Evolutionary conservation across 768 basidiomycete genomes (phyloP).

Genomic region (Kockovaella imperatae): DNA sequence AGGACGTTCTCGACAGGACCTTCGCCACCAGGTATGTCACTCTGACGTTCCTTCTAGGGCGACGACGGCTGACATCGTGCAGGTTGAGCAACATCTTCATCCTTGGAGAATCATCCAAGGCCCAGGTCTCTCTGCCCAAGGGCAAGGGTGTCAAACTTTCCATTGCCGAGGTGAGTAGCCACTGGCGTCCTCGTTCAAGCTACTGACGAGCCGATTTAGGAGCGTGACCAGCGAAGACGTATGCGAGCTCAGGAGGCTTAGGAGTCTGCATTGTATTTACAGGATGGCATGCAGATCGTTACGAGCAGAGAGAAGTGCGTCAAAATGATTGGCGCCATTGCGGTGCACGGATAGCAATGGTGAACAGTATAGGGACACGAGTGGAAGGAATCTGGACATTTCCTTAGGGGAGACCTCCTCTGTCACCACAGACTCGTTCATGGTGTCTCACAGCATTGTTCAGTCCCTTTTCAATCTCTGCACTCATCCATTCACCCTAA

Average conservation of each 20-base stretch:
- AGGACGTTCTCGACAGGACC: conserved; percentile 86
- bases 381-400: no score
- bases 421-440: no score
- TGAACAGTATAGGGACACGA: no score
- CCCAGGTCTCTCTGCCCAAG: conserved; percentile 93
- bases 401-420: no score
- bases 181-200: no score
- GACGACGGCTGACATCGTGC: background rate
- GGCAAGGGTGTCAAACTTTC: conserved; percentile 97
- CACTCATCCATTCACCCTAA: no score
- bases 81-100: conserved; percentile 97
- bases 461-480: no score
- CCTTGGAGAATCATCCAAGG: conserved; percentile 89
- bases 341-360: no score
- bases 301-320: no score
- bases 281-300: conserved; percentile 7
- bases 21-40: conserved; percentile 83
- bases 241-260: conserved; percentile 41
- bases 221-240: conserved; percentile 77
- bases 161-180: conserved; percentile 71
- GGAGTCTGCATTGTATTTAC: background rate
- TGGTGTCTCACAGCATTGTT: no score
- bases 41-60: background rate
- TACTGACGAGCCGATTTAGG: no score
- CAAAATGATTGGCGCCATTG: no score